A percentile compares a stretch with the other conserved stretches of the same genome.
Conservation (phyloP, 768 basidiomycete genomes). For the Suillus paluster region DNA sequence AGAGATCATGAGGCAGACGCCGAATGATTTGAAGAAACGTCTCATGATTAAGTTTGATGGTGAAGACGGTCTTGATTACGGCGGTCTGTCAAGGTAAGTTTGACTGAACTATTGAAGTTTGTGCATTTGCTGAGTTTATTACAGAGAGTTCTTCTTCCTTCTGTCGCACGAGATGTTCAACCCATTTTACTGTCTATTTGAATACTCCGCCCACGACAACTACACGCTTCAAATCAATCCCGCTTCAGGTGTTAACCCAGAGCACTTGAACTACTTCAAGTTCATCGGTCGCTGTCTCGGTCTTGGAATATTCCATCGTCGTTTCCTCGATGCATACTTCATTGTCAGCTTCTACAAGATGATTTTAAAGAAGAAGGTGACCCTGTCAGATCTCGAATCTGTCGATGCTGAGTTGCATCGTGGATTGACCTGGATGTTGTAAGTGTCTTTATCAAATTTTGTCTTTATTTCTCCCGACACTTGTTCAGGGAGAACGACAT, state of each 20-base stretch:
- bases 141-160: conserved; percentile 99
- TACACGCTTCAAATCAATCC: conserved; percentile 99
- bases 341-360: conserved; percentile 99
- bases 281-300: conserved; percentile 97
- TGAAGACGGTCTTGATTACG: conserved; percentile 98
- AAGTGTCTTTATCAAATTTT: conserved; percentile 36
- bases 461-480: conserved; percentile 15
- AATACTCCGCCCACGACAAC: conserved; percentile 99
- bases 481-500: conserved; percentile 89
- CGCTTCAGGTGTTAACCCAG: conserved; percentile 96
- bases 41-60: conserved; percentile 99
- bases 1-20: conserved; percentile 99
- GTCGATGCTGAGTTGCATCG: conserved; percentile 96
- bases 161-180: conserved; percentile 99
- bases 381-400: conserved; percentile 90
- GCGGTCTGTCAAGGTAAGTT: conserved; percentile 89
- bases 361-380: conserved; percentile 98
- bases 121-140: conserved; percentile 14
- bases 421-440: conserved; percentile 99
- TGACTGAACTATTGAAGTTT: not conserved
- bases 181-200: conserved; percentile 99
- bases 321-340: conserved; percentile 99
- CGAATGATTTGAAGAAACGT: conserved; percentile 97
- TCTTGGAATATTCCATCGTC: conserved; percentile 97
- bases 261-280: conserved; percentile 99